A percentile compares a stretch with the other conserved stretches of the same genome.
phyloP scores from a whole-genome alignment of 1,139 yeast species.

The Sugiyamaella sp. region DNA sequence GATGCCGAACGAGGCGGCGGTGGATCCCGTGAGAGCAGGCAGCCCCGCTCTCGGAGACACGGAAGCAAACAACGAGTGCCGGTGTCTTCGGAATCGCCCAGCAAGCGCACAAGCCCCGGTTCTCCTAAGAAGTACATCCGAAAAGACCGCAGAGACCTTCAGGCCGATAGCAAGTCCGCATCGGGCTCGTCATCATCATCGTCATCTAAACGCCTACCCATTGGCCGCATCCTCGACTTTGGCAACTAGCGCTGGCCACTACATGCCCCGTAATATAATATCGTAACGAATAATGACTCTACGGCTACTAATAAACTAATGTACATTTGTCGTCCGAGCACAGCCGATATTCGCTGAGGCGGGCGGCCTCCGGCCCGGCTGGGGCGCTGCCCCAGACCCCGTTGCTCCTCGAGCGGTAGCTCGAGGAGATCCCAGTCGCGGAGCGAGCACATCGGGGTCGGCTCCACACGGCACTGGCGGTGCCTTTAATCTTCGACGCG shows the following conservation, averaged over 20 bases:
- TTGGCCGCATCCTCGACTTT: conserved; percentile 27
- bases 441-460: neutral
- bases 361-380: neutral
- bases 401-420: too few relatives aligned
- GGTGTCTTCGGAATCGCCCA: conserved; percentile 8
- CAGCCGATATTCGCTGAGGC: neutral
- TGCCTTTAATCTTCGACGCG: too few relatives aligned
- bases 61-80: conserved; percentile 20
- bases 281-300: conserved; percentile 13
- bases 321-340: neutral
- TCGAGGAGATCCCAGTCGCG: too few relatives aligned
- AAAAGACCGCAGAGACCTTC: conserved; percentile 20
- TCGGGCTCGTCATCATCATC: conserved; percentile 8
- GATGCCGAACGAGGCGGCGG: conserved; percentile 22
- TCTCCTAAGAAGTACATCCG: conserved; percentile 28
- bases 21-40: conserved; percentile 17
- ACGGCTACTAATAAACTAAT: neutral
- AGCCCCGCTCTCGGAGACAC: conserved; percentile 10
- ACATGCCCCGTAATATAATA: conserved; percentile 6
- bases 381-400: neutral
- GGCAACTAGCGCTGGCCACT: too few relatives aligned
- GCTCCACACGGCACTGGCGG: too few relatives aligned
- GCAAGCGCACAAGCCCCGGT: conserved; percentile 17
- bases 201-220: conserved; percentile 22
- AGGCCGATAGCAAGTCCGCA: neutral